Evolutionary conservation across 441 rosid species (phyloP).

Genomic region (Euphorbia schlechtendalii): DNA sequence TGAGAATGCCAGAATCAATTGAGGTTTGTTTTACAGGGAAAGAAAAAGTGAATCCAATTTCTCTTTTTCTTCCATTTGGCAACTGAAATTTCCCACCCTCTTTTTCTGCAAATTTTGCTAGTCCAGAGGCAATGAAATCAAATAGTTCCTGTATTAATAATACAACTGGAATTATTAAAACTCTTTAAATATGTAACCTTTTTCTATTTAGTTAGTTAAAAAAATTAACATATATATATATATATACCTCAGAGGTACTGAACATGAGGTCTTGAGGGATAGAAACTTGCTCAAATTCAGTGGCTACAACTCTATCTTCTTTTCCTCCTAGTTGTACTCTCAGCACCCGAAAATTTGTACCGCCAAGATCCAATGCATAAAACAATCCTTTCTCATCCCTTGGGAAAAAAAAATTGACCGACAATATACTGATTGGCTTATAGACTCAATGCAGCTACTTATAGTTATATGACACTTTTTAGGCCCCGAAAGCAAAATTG

Average conservation of each 20-base stretch:
- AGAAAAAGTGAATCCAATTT: constrained; percentile 84
- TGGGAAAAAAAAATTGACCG: no score
- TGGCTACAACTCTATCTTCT: constrained; percentile 46
- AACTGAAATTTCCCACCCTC: constrained; percentile 51
- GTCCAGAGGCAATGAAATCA: constrained; percentile 63
- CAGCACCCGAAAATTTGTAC: constrained; percentile 77
- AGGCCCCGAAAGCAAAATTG: no score
- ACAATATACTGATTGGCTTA: no score
- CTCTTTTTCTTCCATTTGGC: constrained; percentile 56
- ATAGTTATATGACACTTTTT: no score
- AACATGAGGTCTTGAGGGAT: constrained; percentile 70
- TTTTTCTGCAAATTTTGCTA: constrained; percentile 47
- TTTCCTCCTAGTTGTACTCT: constrained; percentile 77
- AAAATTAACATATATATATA: neutral
- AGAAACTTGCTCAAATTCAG: constrained; percentile 62
- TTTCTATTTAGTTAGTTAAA: neutral
- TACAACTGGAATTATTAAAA: neutral
- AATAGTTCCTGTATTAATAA: constrained; percentile 53
- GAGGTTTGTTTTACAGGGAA: constrained; percentile 82
- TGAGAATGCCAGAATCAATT: constrained; percentile 69
- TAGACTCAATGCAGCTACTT: no score
- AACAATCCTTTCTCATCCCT: constrained; percentile 85
- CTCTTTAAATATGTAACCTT: neutral
- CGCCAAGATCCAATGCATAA: constrained; percentile 92
- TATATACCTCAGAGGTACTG: constrained; percentile 69